Percentiles rank a stretch among this genome's conserved stretches.
These are phyloP conservation scores for Fonsecaea pedrosoi DNA, from an alignment of 2,329 filamentous ascomycete species.

Conservation along the genomic window DNA sequence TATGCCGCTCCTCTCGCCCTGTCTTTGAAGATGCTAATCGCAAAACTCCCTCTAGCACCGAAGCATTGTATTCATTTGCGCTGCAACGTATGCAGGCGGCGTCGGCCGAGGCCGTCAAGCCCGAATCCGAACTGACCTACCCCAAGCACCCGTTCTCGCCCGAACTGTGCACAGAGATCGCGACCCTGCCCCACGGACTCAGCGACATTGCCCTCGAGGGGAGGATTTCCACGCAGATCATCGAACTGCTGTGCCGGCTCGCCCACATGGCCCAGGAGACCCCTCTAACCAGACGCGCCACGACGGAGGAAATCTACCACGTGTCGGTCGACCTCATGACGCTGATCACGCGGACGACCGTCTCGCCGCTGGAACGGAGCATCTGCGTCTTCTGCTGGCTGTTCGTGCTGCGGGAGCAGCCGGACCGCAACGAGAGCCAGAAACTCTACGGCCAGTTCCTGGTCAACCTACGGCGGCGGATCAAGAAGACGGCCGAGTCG, in stretches of 20 bases:
- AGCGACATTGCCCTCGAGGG: conserved; percentile 14
- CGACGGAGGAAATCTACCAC: conserved; percentile 12
- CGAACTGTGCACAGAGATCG: conserved; percentile 15
- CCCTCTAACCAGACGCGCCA: conserved; percentile 8
- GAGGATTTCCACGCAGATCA: conserved; percentile 12
- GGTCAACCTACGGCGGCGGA: conserved; percentile 1
- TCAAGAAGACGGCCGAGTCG: not conserved
- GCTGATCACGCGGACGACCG: not conserved
- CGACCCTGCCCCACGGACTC: conserved; percentile 8
- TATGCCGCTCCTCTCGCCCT: too few species aligned
- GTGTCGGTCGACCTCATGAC: conserved; percentile 10
- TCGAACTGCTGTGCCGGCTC: conserved; percentile 9
- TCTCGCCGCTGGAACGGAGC: conserved; percentile 9
- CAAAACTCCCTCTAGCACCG: not conserved
- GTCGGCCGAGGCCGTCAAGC: not conserved
- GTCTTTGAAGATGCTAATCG: not conserved
- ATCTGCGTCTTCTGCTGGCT: conserved; percentile 10
- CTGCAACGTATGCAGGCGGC: conserved; percentile 11
- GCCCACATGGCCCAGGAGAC: conserved; percentile 13
- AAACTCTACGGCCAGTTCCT: conserved; percentile 12
- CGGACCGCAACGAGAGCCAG: conserved; percentile 12
- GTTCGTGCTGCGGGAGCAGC: conserved; percentile 4
- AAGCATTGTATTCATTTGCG: conserved; percentile 14
- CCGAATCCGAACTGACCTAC: conserved; percentile 11
- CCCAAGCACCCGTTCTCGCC: conserved; percentile 13